Base-by-base conservation (phyloP, 768 basidiomycete species). In the Lactarius trivialis region DNA sequence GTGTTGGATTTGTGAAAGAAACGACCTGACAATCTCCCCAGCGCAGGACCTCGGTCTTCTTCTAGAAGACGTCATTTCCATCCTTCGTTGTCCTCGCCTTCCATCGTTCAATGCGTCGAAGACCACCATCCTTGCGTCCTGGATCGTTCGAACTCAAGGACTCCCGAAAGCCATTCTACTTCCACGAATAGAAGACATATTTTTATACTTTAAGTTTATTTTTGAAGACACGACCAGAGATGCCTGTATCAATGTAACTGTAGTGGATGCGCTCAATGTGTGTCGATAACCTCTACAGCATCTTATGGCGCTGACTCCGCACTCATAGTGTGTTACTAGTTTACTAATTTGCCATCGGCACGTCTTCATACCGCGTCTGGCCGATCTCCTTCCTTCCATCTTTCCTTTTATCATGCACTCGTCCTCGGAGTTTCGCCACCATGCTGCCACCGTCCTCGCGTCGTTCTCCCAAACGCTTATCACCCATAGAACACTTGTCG, bases 401-500 rank as follows among this genome's bases (percentile, higher is more conserved):
- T 52, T 64, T 34, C 58, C 63, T 5, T 36, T 64, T 28, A 19
- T 60, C 39, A 60, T 64, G 37, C 63, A 64, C 32, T 36, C 45
- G 2, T 64, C 63, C 1, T 32, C 63, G 26, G 48, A 60, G n/a
- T 49, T 64, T 36, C 63, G 63, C 37, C 54, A 64, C 15, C 49
- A 64, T 51, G 32, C 54, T 34, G 39, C 63, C 6, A 36, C 30
- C 7, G 63, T 60, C 32, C 54, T 64, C 9, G 48, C 58, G 14
- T 39, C 63, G 26, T 43, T 64, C 55, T 64, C 63, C 14, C 63
- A 56, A 28, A 51, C 54, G 15, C 57, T 64, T 36, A 51, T 60
- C 33, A 56, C 33, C 3, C 7, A 56, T 50, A 58, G 58, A 45
- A 43, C 30, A 7, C 45, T 51, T 15, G 24, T 64, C 32, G 37